Evolutionary conservation across 2,329 filamentous ascomycete species (phyloP).

Genomic region (Colletotrichum shisoi): DNA sequence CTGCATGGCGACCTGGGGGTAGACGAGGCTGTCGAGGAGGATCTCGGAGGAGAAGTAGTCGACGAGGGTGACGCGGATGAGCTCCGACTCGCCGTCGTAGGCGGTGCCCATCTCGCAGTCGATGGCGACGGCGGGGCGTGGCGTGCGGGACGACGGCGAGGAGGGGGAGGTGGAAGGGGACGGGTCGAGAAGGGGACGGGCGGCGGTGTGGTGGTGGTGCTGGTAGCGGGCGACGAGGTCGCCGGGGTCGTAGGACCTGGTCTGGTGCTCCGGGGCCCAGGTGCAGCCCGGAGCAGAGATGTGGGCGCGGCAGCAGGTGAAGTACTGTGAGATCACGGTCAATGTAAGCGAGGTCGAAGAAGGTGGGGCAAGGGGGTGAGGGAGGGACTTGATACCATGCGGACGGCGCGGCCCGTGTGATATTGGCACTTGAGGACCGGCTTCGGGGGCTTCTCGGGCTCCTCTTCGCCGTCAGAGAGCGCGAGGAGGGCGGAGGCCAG

Average conservation of each 20-base stretch:
- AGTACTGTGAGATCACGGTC: constrained; percentile 39
- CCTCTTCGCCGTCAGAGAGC: constrained; percentile 17
- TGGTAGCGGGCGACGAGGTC: constrained; percentile 42
- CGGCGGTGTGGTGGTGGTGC: constrained; percentile 21
- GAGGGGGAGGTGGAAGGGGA: not conserved
- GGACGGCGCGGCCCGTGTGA: constrained; percentile 45
- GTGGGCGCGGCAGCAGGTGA: constrained; percentile 46
- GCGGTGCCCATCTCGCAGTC: constrained; percentile 65
- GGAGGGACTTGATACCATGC: constrained; percentile 42
- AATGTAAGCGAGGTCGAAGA: constrained; percentile 4
- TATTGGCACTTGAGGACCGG: constrained; percentile 43
- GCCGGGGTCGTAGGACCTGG: constrained; percentile 40
- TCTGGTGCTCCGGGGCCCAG: constrained; percentile 43
- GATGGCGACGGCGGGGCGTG: constrained; percentile 52
- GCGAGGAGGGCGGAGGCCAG: not conserved
- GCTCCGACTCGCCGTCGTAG: constrained; percentile 54
- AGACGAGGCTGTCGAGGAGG: constrained; percentile 61
- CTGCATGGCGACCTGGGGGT: constrained; percentile 54
- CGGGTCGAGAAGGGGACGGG: constrained; percentile 13
- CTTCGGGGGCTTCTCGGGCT: constrained; percentile 20
- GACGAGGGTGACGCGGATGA: constrained; percentile 61
- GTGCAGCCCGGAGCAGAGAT: constrained; percentile 43
- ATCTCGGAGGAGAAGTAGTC: constrained; percentile 60
- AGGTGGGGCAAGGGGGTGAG: not conserved
- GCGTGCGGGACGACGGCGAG: not conserved